Conservation (phyloP, 2,329 filamentous ascomycete genomes). For the Colletotrichum ledebouriae region DNA sequence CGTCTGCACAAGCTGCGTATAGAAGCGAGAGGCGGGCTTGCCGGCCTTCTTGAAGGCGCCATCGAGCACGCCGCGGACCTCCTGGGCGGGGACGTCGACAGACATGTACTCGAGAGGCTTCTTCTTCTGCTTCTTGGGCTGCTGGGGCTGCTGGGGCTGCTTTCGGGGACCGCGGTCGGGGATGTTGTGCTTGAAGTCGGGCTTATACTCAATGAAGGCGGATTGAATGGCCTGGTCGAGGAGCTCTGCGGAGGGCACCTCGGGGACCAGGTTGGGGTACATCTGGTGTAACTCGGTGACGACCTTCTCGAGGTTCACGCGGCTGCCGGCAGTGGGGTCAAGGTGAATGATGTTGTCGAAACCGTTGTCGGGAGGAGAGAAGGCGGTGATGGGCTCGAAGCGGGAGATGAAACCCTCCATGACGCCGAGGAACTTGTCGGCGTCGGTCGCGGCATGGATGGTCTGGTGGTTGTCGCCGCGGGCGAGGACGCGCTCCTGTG, state of each 20-base stretch:
- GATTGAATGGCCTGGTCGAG: slow-evolving; percentile 84
- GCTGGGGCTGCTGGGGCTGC: slow-evolving; percentile 49
- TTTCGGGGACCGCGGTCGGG: slow-evolving; percentile 67
- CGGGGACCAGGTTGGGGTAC: slow-evolving; percentile 81
- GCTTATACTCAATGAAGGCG: slow-evolving; percentile 82
- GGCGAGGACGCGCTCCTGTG: slow-evolving; percentile 81
- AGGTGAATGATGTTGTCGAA: slow-evolving; percentile 91
- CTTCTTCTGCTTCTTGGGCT: slow-evolving; percentile 56
- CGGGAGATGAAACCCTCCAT: slow-evolving; percentile 95
- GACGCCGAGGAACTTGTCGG: slow-evolving; percentile 83
- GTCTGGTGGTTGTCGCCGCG: slow-evolving; percentile 98
- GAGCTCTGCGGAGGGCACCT: slow-evolving; percentile 78
- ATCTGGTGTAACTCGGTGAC: slow-evolving; percentile 78
- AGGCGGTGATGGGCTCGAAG: slow-evolving; percentile 82
- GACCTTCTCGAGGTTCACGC: slow-evolving; percentile 86
- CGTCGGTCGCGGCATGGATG: slow-evolving; percentile 85
- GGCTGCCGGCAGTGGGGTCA: slow-evolving; percentile 81
- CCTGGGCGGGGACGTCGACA: slow-evolving; percentile 59
- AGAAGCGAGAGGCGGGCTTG: slow-evolving; percentile 72
- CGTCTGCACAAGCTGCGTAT: slow-evolving; percentile 78
- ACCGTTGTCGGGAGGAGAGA: slow-evolving; percentile 77
- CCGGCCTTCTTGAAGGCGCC: slow-evolving; percentile 71
- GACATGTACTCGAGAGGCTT: slow-evolving; percentile 70
- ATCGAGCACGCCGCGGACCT: slow-evolving; percentile 71
- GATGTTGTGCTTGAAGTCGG: slow-evolving; percentile 81